Conservation (phyloP, 2,329 filamentous ascomycete species). For the Pseudocercospora cruenta region DNA sequence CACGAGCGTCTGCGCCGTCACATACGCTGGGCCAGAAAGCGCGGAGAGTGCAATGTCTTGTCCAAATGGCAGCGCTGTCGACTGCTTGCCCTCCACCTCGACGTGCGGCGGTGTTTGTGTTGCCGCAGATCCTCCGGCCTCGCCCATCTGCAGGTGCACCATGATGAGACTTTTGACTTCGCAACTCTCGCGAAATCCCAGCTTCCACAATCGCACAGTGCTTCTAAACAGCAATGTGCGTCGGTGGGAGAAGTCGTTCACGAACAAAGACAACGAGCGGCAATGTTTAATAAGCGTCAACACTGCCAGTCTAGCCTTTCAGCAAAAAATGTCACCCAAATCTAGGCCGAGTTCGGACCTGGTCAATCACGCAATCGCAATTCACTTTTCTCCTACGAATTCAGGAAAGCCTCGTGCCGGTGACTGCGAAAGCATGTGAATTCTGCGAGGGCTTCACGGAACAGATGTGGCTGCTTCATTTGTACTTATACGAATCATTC, state of each 20-base stretch:
- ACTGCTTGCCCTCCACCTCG: conserved; percentile 38
- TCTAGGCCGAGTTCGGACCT: background rate
- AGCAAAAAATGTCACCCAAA: background rate
- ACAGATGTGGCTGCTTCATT: too few relatives aligned
- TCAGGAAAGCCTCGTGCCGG: too few relatives aligned
- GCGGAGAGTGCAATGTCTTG: conserved; percentile 56
- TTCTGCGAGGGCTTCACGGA: too few relatives aligned
- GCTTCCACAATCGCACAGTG: background rate
- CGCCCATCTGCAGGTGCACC: conserved; percentile 38
- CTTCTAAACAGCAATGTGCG: background rate
- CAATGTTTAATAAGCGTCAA: background rate
- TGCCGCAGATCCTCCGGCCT: conserved; percentile 33
- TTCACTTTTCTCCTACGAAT: background rate
- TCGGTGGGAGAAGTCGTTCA: background rate
- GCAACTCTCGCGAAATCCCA: too few relatives aligned
- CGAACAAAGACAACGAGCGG: background rate
- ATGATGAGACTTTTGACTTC: conserved; percentile 32
- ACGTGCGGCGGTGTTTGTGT: background rate
- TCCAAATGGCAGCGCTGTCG: conserved; percentile 57
- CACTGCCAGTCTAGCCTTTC: background rate
- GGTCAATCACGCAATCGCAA: background rate
- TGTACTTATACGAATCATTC: too few relatives aligned
- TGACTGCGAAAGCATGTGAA: too few relatives aligned
- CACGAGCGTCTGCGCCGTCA: conserved; percentile 88
- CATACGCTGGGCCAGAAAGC: conserved; percentile 86